phyloP scores from a whole-genome alignment of 2,329 filamentous ascomycete genomes.

The Macroventuria anomochaeta region DNA sequence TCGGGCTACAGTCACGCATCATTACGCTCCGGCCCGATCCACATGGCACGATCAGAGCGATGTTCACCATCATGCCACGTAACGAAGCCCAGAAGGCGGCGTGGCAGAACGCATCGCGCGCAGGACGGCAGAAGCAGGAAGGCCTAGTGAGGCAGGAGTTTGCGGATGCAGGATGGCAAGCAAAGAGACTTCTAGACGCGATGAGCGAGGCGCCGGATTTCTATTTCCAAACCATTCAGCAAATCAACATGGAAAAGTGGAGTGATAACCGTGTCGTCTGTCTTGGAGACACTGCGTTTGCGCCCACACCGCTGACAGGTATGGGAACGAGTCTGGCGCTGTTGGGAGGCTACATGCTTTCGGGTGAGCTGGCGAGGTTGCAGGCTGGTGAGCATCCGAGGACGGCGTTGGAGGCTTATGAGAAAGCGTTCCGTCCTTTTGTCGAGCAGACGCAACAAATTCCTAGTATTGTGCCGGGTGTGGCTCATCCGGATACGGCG shows the following conservation, averaged over 20 bases:
- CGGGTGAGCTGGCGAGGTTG: constrained; percentile 42
- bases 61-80: constrained; percentile 49
- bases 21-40: constrained; percentile 33
- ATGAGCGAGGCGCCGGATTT: constrained; percentile 55
- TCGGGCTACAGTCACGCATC: constrained; percentile 45
- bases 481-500: constrained; percentile 28
- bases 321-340: constrained; percentile 45
- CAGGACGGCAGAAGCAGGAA: constrained; percentile 46
- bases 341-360: constrained; percentile 49
- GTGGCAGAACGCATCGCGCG: constrained; percentile 36
- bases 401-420: constrained; percentile 32
- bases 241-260: constrained; percentile 56
- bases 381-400: constrained; percentile 16
- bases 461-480: constrained; percentile 29
- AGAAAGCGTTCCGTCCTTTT: constrained; percentile 31
- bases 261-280: constrained; percentile 57
- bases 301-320: constrained; percentile 58
- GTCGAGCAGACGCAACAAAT: constrained; percentile 38
- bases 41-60: constrained; percentile 31
- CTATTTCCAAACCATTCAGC: constrained; percentile 54
- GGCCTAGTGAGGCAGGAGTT: constrained; percentile 47
- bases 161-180: constrained; percentile 54
- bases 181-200: constrained; percentile 51
- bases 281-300: constrained; percentile 62
- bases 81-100: constrained; percentile 23